Conservation (phyloP, 2,329 filamentous ascomycete species). For the Arthrinium phaeospermum region DNA sequence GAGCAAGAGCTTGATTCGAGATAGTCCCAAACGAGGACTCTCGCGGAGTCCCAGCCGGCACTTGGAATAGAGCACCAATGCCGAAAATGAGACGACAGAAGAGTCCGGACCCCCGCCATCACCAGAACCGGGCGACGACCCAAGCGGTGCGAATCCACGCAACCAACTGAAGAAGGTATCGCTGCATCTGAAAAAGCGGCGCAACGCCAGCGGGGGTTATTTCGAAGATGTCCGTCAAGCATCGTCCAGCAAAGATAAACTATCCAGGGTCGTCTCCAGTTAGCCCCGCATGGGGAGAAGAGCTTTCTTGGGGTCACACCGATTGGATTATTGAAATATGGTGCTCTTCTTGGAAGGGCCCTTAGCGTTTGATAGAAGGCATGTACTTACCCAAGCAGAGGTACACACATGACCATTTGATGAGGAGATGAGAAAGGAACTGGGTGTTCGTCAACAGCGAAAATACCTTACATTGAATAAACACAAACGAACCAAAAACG, state of each 20-base stretch:
- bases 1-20: slow-evolving; percentile 52
- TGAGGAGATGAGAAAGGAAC: neutral
- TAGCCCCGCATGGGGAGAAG: neutral
- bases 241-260: neutral
- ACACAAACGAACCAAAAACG: neutral
- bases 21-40: slow-evolving; percentile 37
- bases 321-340: neutral
- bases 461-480: slow-evolving; percentile 3
- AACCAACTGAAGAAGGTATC: slow-evolving; percentile 19
- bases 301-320: neutral
- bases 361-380: neutral
- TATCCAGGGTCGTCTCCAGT: slow-evolving; percentile 18
- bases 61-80: slow-evolving; percentile 27
- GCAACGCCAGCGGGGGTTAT: slow-evolving; percentile 6
- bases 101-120: neutral
- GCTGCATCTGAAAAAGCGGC: slow-evolving; percentile 19
- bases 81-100: neutral
- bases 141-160: neutral
- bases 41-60: slow-evolving; percentile 29
- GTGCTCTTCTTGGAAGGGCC: slow-evolving; percentile 1
- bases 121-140: neutral
- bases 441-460: neutral
- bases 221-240: slow-evolving; percentile 21
- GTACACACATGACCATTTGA: slow-evolving; percentile 2
- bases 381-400: neutral